A percentile compares a stretch with the other conserved stretches of the same genome.
Conservation (phyloP, 2,329 filamentous ascomycete species). For the Hypomyces perniciosus region DNA sequence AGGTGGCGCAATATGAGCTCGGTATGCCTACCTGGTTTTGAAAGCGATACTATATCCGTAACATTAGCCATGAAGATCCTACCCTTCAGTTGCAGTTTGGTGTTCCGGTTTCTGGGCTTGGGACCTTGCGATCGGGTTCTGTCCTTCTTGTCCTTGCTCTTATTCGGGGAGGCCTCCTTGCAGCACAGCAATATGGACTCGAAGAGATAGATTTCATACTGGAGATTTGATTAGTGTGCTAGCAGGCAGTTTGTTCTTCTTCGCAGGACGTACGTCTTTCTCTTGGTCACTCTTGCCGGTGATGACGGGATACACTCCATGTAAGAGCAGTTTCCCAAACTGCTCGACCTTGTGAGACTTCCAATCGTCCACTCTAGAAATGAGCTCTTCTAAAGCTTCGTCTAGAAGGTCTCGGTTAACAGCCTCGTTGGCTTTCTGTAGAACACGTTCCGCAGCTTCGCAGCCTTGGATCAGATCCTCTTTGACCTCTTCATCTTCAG, state of each 20-base stretch:
- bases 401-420: constrained; percentile 82
- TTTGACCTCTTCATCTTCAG: constrained; percentile 64
- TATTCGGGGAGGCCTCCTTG: constrained; percentile 86
- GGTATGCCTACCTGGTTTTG: constrained; percentile 68
- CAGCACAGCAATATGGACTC: constrained; percentile 93
- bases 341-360: constrained; percentile 84
- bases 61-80: constrained; percentile 99
- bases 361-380: constrained; percentile 87
- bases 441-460: constrained; percentile 72
- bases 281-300: constrained; percentile 87
- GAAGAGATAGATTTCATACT: constrained; percentile 98
- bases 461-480: constrained; percentile 71
- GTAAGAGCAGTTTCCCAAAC: constrained; percentile 84
- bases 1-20: not conserved
- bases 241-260: not conserved
- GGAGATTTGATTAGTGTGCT: constrained; percentile 5
- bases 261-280: constrained; percentile 67
- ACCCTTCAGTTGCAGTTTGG: constrained; percentile 89
- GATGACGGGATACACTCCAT: constrained; percentile 85
- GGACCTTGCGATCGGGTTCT: constrained; percentile 51
- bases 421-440: constrained; percentile 82
- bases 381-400: constrained; percentile 77
- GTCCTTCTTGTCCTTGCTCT: constrained; percentile 72
- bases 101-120: constrained; percentile 58
- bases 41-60: constrained; percentile 82